These are phyloP conservation scores for Didymella pomorum DNA, from an alignment of 2,329 filamentous ascomycete genomes.

Conservation along the genomic window DNA sequence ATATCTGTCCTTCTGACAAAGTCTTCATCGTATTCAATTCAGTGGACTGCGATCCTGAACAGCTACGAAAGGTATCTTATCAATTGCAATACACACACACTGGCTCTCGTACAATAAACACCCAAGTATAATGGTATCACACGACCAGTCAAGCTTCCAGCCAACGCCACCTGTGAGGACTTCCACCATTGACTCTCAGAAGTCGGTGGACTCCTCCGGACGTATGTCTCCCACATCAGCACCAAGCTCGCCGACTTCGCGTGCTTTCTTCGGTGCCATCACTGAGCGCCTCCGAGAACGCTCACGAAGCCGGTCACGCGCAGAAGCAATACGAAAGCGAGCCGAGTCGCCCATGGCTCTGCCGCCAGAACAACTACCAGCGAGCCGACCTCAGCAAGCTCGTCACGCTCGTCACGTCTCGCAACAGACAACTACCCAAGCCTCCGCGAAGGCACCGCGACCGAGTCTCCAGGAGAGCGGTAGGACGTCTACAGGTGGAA, in stretches of 20 bases:
- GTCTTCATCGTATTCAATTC: slow-evolving; percentile 19
- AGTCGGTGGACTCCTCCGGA: slow-evolving; percentile 36
- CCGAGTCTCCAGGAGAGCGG: slow-evolving; percentile 35
- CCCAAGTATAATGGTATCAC: slow-evolving; percentile 34
- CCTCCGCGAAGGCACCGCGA: slow-evolving; percentile 30
- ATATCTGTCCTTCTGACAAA: slow-evolving; percentile 30
- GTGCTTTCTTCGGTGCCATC: slow-evolving; percentile 50
- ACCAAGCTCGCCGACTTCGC: slow-evolving; percentile 38
- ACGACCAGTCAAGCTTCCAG: slow-evolving; percentile 35
- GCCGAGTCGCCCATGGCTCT: slow-evolving; percentile 44
- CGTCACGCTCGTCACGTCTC: slow-evolving; percentile 33
- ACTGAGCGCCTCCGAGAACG: slow-evolving; percentile 44
- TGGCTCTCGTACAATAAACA: neutral
- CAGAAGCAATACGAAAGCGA: slow-evolving; percentile 33
- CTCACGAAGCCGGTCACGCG: slow-evolving; percentile 45
- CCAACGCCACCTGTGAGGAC: slow-evolving; percentile 43
- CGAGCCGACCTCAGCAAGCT: slow-evolving; percentile 22
- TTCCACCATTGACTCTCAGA: slow-evolving; percentile 40
- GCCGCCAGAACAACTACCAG: slow-evolving; percentile 37
- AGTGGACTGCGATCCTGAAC: neutral
- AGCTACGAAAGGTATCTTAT: neutral
- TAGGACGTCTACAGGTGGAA: slow-evolving; percentile 41
- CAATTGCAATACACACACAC: neutral
- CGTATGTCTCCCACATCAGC: slow-evolving; percentile 33
- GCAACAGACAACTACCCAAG: slow-evolving; percentile 6